Evolutionary conservation across 2,329 filamentous ascomycete genomes (phyloP).

Genomic region (Parastagonospora nodorum): DNA sequence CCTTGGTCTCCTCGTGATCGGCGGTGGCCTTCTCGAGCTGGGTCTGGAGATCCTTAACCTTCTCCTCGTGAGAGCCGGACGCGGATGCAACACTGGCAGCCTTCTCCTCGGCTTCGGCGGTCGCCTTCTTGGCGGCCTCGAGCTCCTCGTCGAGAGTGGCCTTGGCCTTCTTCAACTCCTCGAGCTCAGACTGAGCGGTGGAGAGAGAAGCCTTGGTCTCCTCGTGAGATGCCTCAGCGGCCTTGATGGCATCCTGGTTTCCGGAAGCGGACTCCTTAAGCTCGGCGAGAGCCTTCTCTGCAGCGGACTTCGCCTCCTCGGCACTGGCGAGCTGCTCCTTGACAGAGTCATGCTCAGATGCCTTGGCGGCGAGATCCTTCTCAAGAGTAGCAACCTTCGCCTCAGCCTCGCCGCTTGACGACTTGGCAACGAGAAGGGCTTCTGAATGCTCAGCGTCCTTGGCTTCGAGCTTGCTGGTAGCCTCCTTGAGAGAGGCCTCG

Average conservation of each 20-base stretch:
- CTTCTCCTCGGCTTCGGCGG: constrained; percentile 10
- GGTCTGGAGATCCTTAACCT: constrained; percentile 6
- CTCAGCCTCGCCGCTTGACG: constrained; percentile 21
- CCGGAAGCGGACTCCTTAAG: constrained; percentile 21
- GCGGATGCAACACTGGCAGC: not conserved
- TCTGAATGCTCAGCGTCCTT: constrained; percentile 30
- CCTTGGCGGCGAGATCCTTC: constrained; percentile 29
- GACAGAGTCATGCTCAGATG: constrained; percentile 11
- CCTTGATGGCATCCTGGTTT: constrained; percentile 8
- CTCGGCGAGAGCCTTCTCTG: constrained; percentile 27
- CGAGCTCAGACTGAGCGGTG: constrained; percentile 12
- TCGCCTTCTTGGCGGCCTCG: constrained; percentile 18
- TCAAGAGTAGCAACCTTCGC: constrained; percentile 35
- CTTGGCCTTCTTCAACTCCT: constrained; percentile 21
- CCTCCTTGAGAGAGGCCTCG: constrained; percentile 25
- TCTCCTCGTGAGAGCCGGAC: constrained; percentile 3
- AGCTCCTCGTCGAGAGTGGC: constrained; percentile 23
- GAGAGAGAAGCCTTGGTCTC: constrained; percentile 18
- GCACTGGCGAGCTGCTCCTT: constrained; percentile 21
- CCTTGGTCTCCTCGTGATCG: constrained; percentile 15
- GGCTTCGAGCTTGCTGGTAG: constrained; percentile 22
- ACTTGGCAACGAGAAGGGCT: constrained; percentile 23
- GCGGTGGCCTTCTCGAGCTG: constrained; percentile 21
- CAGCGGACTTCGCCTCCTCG: constrained; percentile 20
- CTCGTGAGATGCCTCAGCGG: constrained; percentile 11